Percentiles rank a stretch among this genome's conserved stretches.
Conservation (phyloP, 2,329 filamentous ascomycete species). For the Hortaea werneckii region DNA sequence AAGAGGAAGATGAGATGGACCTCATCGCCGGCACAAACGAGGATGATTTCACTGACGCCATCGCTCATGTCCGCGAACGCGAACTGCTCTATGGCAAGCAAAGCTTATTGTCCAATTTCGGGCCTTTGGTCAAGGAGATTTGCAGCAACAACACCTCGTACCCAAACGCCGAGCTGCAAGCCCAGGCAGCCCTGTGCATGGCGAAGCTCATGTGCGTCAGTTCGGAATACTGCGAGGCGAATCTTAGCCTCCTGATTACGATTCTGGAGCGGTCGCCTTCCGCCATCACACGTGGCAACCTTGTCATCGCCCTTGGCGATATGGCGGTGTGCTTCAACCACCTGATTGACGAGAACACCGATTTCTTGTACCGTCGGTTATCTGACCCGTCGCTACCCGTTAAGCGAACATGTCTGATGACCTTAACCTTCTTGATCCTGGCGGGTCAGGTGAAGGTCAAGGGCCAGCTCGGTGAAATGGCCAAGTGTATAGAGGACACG, state of each 20-base stretch:
- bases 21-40: slow-evolving; percentile 94
- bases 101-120: slow-evolving; percentile 81
- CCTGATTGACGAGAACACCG: slow-evolving; percentile 96
- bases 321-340: slow-evolving; percentile 99
- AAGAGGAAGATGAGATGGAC: slow-evolving; percentile 78
- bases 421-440: slow-evolving; percentile 89
- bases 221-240: slow-evolving; percentile 88
- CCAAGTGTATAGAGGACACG: slow-evolving; percentile 94
- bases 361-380: slow-evolving; percentile 88
- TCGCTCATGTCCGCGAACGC: slow-evolving; percentile 72
- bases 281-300: slow-evolving; percentile 86
- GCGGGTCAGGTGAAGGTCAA: slow-evolving; percentile 99
- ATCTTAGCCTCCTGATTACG: slow-evolving; percentile 87
- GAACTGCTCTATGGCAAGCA: slow-evolving; percentile 74
- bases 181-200: slow-evolving; percentile 84
- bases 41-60: slow-evolving; percentile 82
- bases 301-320: slow-evolving; percentile 91
- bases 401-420: slow-evolving; percentile 97
- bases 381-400: slow-evolving; percentile 83
- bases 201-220: slow-evolving; percentile 99
- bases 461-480: slow-evolving; percentile 96
- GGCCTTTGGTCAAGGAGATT: slow-evolving; percentile 82
- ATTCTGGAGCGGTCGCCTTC: slow-evolving; percentile 93
- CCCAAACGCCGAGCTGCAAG: slow-evolving; percentile 79
- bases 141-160: slow-evolving; percentile 92